Evolutionary conservation across 2,329 filamentous ascomycete genomes (phyloP), one percentile per base, ranked within the genome.

Genomic region (Paramyrothecium sp.): DNA sequence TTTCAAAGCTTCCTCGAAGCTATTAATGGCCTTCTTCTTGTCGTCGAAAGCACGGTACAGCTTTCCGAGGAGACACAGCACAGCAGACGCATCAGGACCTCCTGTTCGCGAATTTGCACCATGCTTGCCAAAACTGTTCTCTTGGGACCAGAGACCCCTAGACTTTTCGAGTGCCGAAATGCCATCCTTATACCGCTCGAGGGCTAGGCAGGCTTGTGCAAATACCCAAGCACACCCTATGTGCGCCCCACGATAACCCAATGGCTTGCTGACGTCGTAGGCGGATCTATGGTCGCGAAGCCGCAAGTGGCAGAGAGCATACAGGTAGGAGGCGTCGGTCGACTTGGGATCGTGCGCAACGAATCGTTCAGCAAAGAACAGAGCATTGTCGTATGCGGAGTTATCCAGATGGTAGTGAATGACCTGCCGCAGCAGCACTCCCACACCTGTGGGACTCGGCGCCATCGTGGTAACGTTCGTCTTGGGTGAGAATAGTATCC

Each of bases 301-400:
- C 53, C 91, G 89, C 54, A 95, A 83, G 73, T 97, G 88, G 69
- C 92, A 96, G 50, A 96, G 85, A 16, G 93, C 87, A 51, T 97
- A 80, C 13, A 99, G 84, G 71, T 96, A 93, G 50, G 87, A 82
- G 30, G 91, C 88, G 74, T 99, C 95, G 58, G 85, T 82, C 20
- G 88, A 90, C 66, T 90, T 87, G 22, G 89, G 86, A 67, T 98
- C 94, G 66, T 94, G 90, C 53, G 92, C 93, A 60, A 87, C 83
- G 20, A 97, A 84, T 62, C 95, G 87, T 69, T 94, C 91, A 59
- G 95, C 90, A 60, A 97, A 91, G 77, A 99, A 99, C 47, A 97
- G 87, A 56, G 95, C 95, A 71, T 96, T 98, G 56, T 93, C 88
- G 69, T 90, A 83, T 41, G 93, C 86, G 69, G 92, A 89, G 71